Conservation (phyloP, 345 rosid genomes). For the Diplotaxis tenuifolia region DNA sequence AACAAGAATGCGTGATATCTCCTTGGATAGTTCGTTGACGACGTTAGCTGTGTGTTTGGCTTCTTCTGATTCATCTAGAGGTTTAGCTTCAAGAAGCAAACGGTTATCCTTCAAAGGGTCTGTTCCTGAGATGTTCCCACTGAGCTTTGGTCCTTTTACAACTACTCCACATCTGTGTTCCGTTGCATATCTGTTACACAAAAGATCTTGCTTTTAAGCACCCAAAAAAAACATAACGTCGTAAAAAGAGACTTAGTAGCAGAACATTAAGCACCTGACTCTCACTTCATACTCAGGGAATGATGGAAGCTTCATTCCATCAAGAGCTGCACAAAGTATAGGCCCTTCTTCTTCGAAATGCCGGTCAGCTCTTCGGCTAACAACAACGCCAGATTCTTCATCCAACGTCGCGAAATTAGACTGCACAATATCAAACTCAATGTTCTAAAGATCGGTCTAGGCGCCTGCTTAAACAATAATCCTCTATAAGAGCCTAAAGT, state of each 20-base stretch:
- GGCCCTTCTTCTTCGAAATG: constrained; percentile 99
- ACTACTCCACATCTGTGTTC: constrained; percentile 98
- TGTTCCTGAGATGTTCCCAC: constrained; percentile 95
- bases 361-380: constrained; percentile 90
- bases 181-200: constrained; percentile 72
- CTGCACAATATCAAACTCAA: constrained; percentile 39
- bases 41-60: constrained; percentile 80
- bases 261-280: constrained; percentile 56
- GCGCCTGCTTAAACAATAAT: too few relatives aligned
- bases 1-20: constrained; percentile 68
- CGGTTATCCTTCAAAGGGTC: constrained; percentile 93
- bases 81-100: constrained; percentile 67
- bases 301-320: constrained; percentile 82
- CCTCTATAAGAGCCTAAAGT: too few relatives aligned
- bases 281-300: constrained; percentile 90
- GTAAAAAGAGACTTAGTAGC: neutral
- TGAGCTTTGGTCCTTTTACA: constrained; percentile 84
- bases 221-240: neutral
- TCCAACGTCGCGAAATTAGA: constrained; percentile 97
- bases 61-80: constrained; percentile 83
- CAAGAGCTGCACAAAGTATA: constrained; percentile 85
- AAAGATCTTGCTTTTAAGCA: neutral
- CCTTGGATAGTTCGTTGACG: constrained; percentile 80
- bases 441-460: too few relatives aligned
- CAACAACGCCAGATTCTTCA: constrained; percentile 76